Evolutionary conservation across 2,329 filamentous ascomycete genomes (phyloP).

Genomic region (Clonostachys rhizophaga): DNA sequence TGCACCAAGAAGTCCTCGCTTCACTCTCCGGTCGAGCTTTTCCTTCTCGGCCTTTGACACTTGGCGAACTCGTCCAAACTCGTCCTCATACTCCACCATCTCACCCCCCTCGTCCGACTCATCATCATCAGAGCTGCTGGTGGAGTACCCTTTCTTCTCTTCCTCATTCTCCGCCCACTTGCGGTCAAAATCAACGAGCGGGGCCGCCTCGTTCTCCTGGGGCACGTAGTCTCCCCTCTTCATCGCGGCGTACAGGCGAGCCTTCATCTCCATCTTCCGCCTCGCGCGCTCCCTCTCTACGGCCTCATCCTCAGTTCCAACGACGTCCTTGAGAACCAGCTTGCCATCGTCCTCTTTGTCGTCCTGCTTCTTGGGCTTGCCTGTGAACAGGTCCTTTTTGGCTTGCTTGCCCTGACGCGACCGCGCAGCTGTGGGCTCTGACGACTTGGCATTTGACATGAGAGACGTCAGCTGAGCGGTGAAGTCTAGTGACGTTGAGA

Average conservation of each 20-base stretch:
- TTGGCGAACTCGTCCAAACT: conserved; percentile 79
- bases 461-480: conserved; percentile 82
- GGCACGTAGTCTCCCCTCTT: conserved; percentile 82
- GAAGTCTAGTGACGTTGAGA: conserved; percentile 76
- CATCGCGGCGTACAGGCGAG: conserved; percentile 80
- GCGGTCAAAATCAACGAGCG: conserved; percentile 87
- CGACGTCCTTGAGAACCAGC: conserved; percentile 45
- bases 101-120: conserved; percentile 45
- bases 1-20: conserved; percentile 45
- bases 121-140: conserved; percentile 28
- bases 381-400: conserved; percentile 39
- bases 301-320: conserved; percentile 57
- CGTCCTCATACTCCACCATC: conserved; percentile 83
- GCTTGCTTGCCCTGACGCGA: conserved; percentile 39
- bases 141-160: conserved; percentile 54
- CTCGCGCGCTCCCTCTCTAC: conserved; percentile 67
- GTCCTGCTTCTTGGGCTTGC: conserved; percentile 13
- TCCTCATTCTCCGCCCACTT: conserved; percentile 82
- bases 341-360: conserved; percentile 19
- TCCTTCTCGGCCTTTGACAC: conserved; percentile 68
- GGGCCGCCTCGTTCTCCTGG: conserved; percentile 58
- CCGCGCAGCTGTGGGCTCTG: conserved; percentile 32
- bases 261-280: conserved; percentile 86
- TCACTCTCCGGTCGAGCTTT: conserved; percentile 50
- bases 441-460: conserved; percentile 51